phyloP scores from a whole-genome alignment of 495 filamentous ascomycete species.

The Trichoderma erinaceum region DNA sequence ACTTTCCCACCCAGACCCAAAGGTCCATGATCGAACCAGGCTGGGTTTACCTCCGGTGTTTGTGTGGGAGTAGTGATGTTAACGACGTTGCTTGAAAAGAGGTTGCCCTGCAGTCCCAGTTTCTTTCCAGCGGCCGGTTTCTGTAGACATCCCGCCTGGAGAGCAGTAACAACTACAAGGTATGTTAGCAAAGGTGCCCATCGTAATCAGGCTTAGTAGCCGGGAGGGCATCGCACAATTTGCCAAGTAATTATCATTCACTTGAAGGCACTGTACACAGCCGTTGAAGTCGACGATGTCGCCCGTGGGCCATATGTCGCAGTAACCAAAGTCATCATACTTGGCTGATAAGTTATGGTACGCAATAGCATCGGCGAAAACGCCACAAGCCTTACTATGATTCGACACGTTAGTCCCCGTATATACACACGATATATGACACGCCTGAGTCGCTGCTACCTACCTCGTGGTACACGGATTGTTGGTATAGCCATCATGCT shows the following conservation, averaged over 20 bases:
- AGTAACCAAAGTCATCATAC: slow-evolving; percentile 35
- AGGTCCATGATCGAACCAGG: slow-evolving; percentile 29
- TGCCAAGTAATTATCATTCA: slow-evolving; percentile 27
- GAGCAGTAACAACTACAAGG: slow-evolving; percentile 32
- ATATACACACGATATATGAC: background rate
- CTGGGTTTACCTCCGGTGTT: slow-evolving; percentile 7
- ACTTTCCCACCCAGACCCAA: slow-evolving; percentile 45
- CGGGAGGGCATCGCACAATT: slow-evolving; percentile 31
- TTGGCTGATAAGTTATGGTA: slow-evolving; percentile 32
- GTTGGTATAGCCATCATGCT: slow-evolving; percentile 18
- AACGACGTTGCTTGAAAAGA: slow-evolving; percentile 37
- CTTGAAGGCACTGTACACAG: slow-evolving; percentile 33
- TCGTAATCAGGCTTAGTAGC: background rate
- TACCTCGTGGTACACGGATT: slow-evolving; percentile 40
- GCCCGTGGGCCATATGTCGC: slow-evolving; percentile 30
- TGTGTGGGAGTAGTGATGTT: slow-evolving; percentile 16
- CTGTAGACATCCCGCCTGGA: slow-evolving; percentile 44
- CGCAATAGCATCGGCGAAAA: slow-evolving; percentile 29
- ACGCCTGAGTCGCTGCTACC: slow-evolving; percentile 15
- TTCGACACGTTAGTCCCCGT: slow-evolving; percentile 19
- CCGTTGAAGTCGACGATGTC: slow-evolving; percentile 3
- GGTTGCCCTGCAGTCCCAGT: slow-evolving; percentile 39
- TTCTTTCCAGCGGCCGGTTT: slow-evolving; percentile 31
- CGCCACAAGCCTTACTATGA: slow-evolving; percentile 35
- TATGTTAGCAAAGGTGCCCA: slow-evolving; percentile 7